phyloP scores from a whole-genome alignment of 805 yeast genomes.

The Lipomyces yamadae region DNA sequence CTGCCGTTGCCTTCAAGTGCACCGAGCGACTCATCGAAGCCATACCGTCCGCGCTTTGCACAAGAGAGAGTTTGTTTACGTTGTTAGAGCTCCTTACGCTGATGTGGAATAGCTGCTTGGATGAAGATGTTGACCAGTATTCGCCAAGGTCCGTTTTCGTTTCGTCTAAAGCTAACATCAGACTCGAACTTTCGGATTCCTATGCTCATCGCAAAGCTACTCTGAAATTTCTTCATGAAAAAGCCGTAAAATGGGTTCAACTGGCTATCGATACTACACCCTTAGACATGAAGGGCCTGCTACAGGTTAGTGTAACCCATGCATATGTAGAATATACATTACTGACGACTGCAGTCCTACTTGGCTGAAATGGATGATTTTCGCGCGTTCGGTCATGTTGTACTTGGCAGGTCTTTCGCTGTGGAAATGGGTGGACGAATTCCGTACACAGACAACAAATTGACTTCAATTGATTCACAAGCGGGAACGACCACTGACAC shows the following conservation, averaged over 20 bases:
- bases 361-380: slow-evolving; percentile 55
- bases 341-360: slow-evolving; percentile 58
- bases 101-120: slow-evolving; percentile 77
- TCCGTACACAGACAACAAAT: slow-evolving; percentile 68
- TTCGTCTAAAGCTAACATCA: slow-evolving; percentile 53
- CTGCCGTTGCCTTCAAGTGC: slow-evolving; percentile 77
- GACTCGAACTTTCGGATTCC: slow-evolving; percentile 71
- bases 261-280: slow-evolving; percentile 61
- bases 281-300: slow-evolving; percentile 75
- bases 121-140: slow-evolving; percentile 81
- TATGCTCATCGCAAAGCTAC: slow-evolving; percentile 75
- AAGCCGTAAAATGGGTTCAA: slow-evolving; percentile 71
- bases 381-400: slow-evolving; percentile 53
- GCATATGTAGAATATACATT: not conserved
- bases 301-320: slow-evolving; percentile 42
- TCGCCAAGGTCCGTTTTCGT: slow-evolving; percentile 76
- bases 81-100: slow-evolving; percentile 79
- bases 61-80: slow-evolving; percentile 71
- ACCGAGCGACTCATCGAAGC: slow-evolving; percentile 67
- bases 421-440: slow-evolving; percentile 82
- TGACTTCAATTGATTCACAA: slow-evolving; percentile 52
- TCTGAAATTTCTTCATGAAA: slow-evolving; percentile 59
- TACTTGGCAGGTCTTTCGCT: slow-evolving; percentile 88
- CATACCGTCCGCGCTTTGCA: slow-evolving; percentile 81
- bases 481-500: slow-evolving; percentile 53